Evolutionary conservation across 768 basidiomycete species (phyloP).

Genomic region (Postia placenta): DNA sequence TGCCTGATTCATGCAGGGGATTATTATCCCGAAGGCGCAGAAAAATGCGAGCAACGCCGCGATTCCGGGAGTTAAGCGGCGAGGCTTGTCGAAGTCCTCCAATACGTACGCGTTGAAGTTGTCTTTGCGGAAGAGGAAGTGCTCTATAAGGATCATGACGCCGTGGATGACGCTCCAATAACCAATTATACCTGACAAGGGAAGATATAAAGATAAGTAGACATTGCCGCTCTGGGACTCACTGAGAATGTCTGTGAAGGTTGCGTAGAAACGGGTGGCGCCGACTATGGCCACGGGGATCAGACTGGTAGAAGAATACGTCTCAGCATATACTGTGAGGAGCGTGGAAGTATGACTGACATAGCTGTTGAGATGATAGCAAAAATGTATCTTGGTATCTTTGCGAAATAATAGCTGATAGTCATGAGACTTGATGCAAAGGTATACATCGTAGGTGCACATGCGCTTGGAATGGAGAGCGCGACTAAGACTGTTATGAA

Average conservation of each 20-base stretch:
- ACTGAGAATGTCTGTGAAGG: conserved; percentile 38
- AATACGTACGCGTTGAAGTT: conserved; percentile 32
- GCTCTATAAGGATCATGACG: conserved; percentile 36
- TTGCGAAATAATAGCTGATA: conserved; percentile 24
- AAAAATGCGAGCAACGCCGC: conserved; percentile 37
- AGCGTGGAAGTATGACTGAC: conserved; percentile 21
- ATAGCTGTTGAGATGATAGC: conserved; percentile 39
- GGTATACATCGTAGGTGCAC: conserved; percentile 55
- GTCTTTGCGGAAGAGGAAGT: conserved; percentile 35
- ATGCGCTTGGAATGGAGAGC: conserved; percentile 47
- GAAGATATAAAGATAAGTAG: not conserved
- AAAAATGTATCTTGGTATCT: conserved; percentile 41
- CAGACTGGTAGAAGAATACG: conserved; percentile 21
- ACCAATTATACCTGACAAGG: conserved; percentile 34
- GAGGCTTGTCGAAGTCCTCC: conserved; percentile 29
- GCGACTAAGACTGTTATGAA: conserved; percentile 46
- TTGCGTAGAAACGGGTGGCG: conserved; percentile 37
- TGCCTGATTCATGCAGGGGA: conserved; percentile 46
- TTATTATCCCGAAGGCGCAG: conserved; percentile 32
- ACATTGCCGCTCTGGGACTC: conserved; percentile 1
- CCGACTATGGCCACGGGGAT: conserved; percentile 44
- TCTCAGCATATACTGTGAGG: not conserved
- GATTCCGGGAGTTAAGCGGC: conserved; percentile 32
- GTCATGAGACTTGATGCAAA: conserved; percentile 43
- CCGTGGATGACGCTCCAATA: conserved; percentile 36